Base-by-base conservation (phyloP, 805 yeast species). In the Cyberlindnera mississippiensis region DNA sequence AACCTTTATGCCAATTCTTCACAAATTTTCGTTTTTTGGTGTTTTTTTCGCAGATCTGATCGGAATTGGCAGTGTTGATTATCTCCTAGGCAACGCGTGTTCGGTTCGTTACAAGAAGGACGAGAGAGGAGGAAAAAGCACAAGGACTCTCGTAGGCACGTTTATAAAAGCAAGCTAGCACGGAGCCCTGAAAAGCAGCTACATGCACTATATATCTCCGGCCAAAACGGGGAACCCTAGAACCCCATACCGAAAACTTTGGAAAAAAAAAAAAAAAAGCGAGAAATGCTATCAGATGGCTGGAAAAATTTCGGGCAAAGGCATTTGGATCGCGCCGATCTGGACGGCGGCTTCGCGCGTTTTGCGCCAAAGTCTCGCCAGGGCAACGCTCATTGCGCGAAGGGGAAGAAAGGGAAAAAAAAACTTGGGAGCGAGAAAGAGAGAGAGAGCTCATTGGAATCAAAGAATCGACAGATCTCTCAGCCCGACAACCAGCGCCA, bases 31-130 rank as follows among this genome's bases (percentile, higher is more conserved):
- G 17, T 14, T 12, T 14, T 20, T n/a, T n/a, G n/a, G n/a, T n/a
- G n/a, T n/a, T n/a, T n/a, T 27, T 30, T 22, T 28, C 28, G 28
- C 28, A 38, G 33, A 28, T 12, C 20, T 13, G 29, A 26, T 15
- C 22, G 30, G 27, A 24, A 35, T 27, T 36, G 35, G 18, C 20
- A 13, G 16, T n/a, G 28, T 40, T 37, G 57, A 53, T 53, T 51
- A 51, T 53, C 57, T 46, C 57, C 56, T 41, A 40, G 56, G 57
- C 56, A 53, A 53, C 57, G 41, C 19, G 15, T 7, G 12, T 41
- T 32, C 27, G 37, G 38, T 33, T 40, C 32, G 26, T 18, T 34
- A 24, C 16, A 28, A 9, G 29, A n/a, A n/a, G n/a, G n/a, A n/a
- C n/a, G n/a, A n/a, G n/a, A n/a, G n/a, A n/a, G n/a, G n/a, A n/a